These are phyloP conservation scores for Lepidium africanum DNA, from an alignment of 345 rosid genomes.

Conservation along the genomic window DNA sequence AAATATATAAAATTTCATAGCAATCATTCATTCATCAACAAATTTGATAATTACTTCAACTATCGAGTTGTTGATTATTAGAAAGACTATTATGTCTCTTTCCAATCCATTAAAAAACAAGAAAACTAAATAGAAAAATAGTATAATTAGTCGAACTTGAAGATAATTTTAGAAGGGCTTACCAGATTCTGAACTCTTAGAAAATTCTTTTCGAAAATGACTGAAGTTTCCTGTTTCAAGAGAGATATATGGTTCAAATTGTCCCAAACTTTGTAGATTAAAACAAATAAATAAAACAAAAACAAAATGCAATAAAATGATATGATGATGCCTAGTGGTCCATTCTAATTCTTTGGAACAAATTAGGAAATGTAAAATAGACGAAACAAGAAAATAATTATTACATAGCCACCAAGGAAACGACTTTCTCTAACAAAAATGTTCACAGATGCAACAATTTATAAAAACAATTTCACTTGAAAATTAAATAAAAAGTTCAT, in stretches of 20 bases:
- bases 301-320: neutral
- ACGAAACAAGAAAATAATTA: constrained; percentile 19
- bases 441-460: neutral
- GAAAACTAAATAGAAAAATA: neutral
- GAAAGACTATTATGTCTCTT: constrained; percentile 4
- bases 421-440: neutral
- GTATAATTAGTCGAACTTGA: neutral
- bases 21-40: constrained; percentile 24
- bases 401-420: constrained; percentile 22
- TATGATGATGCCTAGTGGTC: constrained; percentile 17
- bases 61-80: neutral
- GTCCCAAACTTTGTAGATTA: neutral
- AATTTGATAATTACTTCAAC: constrained; percentile 24
- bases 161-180: neutral
- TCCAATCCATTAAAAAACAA: constrained; percentile 1
- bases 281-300: neutral
- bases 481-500: neutral
- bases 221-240: constrained; percentile 9
- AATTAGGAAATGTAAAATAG: constrained; percentile 21
- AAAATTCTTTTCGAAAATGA: constrained; percentile 15
- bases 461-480: neutral
- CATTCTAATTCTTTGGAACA: constrained; percentile 9
- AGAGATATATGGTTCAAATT: neutral
- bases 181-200: constrained; percentile 4
- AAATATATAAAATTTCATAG: neutral